A percentile compares a stretch with the other conserved stretches of the same genome.
phyloP scores from a whole-genome alignment of 257 asterid genomes.

The Capsicum rhomboideum region DNA sequence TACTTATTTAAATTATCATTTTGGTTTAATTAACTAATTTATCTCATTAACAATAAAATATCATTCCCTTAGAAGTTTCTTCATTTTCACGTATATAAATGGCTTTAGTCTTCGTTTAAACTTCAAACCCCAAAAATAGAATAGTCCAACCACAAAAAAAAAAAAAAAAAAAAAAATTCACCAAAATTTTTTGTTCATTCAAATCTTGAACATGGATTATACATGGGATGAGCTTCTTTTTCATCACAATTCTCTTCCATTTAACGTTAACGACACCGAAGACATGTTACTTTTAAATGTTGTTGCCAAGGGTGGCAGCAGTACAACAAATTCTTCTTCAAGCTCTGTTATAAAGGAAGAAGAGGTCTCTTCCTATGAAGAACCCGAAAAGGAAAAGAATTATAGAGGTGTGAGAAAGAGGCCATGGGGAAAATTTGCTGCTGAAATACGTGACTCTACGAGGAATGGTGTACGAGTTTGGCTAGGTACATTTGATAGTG shows the following conservation, averaged over 20 bases:
- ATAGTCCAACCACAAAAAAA: neutral
- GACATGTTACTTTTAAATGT: slow-evolving; percentile 58
- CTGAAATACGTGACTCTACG: slow-evolving; percentile 81
- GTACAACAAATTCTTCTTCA: slow-evolving; percentile 9
- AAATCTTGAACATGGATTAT: slow-evolving; percentile 5
- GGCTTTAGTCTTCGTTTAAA: neutral
- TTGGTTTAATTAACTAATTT: neutral
- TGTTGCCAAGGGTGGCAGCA: slow-evolving; percentile 13
- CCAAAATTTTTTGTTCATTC: neutral
- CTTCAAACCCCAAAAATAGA: neutral
- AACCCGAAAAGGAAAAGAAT: slow-evolving; percentile 13
- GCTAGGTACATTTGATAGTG: slow-evolving; percentile 82
- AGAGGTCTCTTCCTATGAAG: slow-evolving; percentile 33
- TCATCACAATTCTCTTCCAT: slow-evolving; percentile 42
- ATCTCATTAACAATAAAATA: neutral
- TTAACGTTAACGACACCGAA: slow-evolving; percentile 53
- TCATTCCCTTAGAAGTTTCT: neutral
- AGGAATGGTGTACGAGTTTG: slow-evolving; percentile 75
- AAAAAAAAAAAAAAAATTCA: neutral
- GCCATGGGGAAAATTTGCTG: slow-evolving; percentile 92
- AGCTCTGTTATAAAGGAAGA: slow-evolving; percentile 29
- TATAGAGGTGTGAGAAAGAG: slow-evolving; percentile 72
- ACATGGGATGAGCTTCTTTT: slow-evolving; percentile 16
- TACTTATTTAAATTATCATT: neutral
- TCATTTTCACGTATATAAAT: neutral